Evolutionary conservation across 208 protist genomes (phyloP).

Genomic region (Borovskyia barvae): DNA sequence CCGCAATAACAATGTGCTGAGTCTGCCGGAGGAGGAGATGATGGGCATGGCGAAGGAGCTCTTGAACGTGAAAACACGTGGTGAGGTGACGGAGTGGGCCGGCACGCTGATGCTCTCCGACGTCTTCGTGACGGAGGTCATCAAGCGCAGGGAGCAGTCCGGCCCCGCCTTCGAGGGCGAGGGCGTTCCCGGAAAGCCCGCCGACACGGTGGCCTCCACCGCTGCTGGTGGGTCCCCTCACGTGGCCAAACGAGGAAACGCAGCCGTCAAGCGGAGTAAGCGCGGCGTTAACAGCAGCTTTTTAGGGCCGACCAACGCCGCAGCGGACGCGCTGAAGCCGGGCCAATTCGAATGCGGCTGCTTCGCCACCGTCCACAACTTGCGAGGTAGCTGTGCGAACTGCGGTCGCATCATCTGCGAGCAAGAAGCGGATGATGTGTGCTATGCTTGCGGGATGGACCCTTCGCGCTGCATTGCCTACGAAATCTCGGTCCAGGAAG

Average conservation of each 20-base stretch:
- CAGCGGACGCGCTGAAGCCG: constrained; percentile 45
- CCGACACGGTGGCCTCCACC: neutral
- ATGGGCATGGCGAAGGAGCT: constrained; percentile 63
- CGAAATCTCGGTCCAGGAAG: constrained; percentile 80
- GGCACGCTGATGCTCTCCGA: constrained; percentile 79
- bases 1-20: constrained; percentile 69
- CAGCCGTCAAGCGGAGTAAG: constrained; percentile 14
- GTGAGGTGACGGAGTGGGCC: constrained; percentile 74
- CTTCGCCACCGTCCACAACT: constrained; percentile 78
- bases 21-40: constrained; percentile 69
- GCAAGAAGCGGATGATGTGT: constrained; percentile 76
- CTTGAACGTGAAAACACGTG: constrained; percentile 38
- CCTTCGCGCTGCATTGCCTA: constrained; percentile 72
- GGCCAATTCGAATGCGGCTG: constrained; percentile 85
- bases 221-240: constrained; percentile 2
- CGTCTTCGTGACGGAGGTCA: constrained; percentile 60
- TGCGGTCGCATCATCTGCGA: constrained; percentile 91
- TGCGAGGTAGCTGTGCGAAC: constrained; percentile 83
- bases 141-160: constrained; percentile 45
- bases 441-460: constrained; percentile 82
- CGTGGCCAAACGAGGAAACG: constrained; percentile 7
- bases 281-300: constrained; percentile 27
- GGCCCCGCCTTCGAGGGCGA: constrained; percentile 70
- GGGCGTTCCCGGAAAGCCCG: neutral
- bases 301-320: constrained; percentile 13